These are phyloP conservation scores for Rhizoctonia solani DNA, from an alignment of 1,284 basidiomycete genomes.

Conservation along the genomic window DNA sequence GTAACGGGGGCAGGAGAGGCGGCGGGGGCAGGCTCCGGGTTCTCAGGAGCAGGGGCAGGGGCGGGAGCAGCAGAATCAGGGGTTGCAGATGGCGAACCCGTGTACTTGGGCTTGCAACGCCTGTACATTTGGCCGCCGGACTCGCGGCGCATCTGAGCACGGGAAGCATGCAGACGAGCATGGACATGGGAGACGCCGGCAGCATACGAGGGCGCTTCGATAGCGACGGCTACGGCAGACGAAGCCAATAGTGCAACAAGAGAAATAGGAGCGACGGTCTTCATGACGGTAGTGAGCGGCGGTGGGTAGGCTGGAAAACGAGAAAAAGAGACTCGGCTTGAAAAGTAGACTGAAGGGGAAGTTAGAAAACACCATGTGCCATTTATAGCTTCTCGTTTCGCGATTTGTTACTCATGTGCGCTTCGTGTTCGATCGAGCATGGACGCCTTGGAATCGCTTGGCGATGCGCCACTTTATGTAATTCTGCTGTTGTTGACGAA, in stretches of 20 bases:
- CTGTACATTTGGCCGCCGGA: background rate
- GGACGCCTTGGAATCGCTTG: slow-evolving; percentile 13
- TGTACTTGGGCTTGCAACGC: slow-evolving; percentile 22
- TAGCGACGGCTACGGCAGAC: background rate
- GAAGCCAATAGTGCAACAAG: slow-evolving; percentile 14
- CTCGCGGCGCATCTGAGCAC: slow-evolving; percentile 6
- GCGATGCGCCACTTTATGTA: too few species aligned
- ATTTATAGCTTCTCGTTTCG: too few species aligned
- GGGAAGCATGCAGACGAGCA: slow-evolving; percentile 15
- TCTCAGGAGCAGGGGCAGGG: background rate
- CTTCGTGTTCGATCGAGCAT: slow-evolving; percentile 18
- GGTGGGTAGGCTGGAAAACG: background rate
- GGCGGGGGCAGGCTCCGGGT: too few species aligned
- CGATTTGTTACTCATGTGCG: too few species aligned
- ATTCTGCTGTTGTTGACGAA: too few species aligned
- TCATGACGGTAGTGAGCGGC: slow-evolving; percentile 14
- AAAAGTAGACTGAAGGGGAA: too few species aligned
- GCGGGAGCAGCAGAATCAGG: background rate
- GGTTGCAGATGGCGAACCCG: background rate
- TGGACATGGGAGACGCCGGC: background rate
- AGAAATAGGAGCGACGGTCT: background rate
- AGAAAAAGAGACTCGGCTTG: background rate
- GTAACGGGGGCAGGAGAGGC: too few species aligned
- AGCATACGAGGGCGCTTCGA: background rate
- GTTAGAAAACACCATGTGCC: too few species aligned